Evolutionary conservation across 768 basidiomycete genomes (phyloP), one percentile per base, ranked within the genome.

Genomic region (Omphalotus guepiniiformis): DNA sequence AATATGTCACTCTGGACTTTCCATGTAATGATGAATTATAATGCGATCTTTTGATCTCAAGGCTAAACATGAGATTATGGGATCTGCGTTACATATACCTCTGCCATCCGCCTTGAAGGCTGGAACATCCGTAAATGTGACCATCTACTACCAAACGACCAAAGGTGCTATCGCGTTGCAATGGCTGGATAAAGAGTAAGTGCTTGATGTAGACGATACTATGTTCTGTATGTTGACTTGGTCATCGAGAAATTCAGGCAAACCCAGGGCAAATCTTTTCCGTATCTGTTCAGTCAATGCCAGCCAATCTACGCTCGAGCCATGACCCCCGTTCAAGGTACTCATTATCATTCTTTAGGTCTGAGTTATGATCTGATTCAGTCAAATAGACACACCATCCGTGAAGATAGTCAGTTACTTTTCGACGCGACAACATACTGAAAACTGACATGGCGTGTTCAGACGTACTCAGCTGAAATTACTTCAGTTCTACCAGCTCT

Each of bases 281-380:
- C 90, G 0, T 96, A 87, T 66, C 64, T 97, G 13, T 97, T 93
- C 70, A 92, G 89, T 50, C 94, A 96, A 58, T 90, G 87, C 58
- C 93, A 96, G 54, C 90, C 94, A 3, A 95, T 93, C 55, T 85
- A 94, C 59, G 88, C 88, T 2, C 80, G 93, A 23, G 76, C 83
- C 3, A 64, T 95, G 34, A 76, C 79, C 1, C 93, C 93, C 2
- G 58, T 91, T 48, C 92, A 94, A 76, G 86, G 86, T 80, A 29
- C 41, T 3, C 19, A 38, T 29, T 35, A 19, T 21, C 27, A 29
- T n/a, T 44, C 22, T 8, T 39, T 36, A 35, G 12, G 32, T 16
- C 18, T 9, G 18, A 28, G 5, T 12, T 23, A 12, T 32, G 13
- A 36, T 30, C 2, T 50, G 2, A 44, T 42, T 32, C 13, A 26